phyloP scores from a whole-genome alignment of 2,329 filamentous ascomycete species.

The Nothophoma quercina region DNA sequence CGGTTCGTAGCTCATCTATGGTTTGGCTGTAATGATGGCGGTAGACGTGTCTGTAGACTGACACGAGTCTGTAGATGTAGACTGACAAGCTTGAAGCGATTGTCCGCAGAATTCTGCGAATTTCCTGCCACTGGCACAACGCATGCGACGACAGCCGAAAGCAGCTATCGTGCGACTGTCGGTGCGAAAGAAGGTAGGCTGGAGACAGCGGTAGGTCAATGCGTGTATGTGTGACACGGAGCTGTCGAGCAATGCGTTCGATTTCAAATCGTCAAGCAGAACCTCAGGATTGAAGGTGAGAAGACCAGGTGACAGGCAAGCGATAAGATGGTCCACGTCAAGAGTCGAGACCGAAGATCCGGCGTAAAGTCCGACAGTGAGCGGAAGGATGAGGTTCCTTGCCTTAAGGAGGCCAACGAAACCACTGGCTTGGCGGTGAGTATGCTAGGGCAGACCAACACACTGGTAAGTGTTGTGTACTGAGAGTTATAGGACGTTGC shows the following conservation, averaged over 20 bases:
- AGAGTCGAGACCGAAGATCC: conserved; percentile 22
- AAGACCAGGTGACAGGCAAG: conserved; percentile 1
- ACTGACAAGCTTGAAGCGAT: background rate
- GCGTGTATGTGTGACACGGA: conserved; percentile 21
- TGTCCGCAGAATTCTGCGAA: conserved; percentile 12
- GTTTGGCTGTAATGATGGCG: conserved; percentile 36
- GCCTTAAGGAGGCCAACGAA: conserved; percentile 24
- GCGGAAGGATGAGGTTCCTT: conserved; percentile 39
- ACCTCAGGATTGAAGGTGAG: conserved; percentile 8
- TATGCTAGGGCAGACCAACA: conserved; percentile 22
- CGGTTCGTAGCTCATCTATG: conserved; percentile 50
- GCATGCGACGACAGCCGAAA: conserved; percentile 14
- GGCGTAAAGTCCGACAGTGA: conserved; percentile 25
- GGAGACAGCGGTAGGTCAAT: conserved; percentile 23
- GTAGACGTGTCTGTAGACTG: conserved; percentile 42
- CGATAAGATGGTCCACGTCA: conserved; percentile 7
- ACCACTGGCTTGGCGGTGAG: conserved; percentile 27
- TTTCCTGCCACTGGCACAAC: background rate
- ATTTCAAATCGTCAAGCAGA: conserved; percentile 1
- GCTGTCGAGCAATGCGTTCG: conserved; percentile 7
- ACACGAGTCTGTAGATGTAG: conserved; percentile 35
- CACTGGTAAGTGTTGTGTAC: conserved; percentile 19
- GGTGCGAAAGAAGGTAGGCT: conserved; percentile 5
- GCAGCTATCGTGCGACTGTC: conserved; percentile 22
- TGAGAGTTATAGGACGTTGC: conserved; percentile 36